Evolutionary conservation across 768 basidiomycete genomes (phyloP).

Genomic region (Russula sp.): DNA sequence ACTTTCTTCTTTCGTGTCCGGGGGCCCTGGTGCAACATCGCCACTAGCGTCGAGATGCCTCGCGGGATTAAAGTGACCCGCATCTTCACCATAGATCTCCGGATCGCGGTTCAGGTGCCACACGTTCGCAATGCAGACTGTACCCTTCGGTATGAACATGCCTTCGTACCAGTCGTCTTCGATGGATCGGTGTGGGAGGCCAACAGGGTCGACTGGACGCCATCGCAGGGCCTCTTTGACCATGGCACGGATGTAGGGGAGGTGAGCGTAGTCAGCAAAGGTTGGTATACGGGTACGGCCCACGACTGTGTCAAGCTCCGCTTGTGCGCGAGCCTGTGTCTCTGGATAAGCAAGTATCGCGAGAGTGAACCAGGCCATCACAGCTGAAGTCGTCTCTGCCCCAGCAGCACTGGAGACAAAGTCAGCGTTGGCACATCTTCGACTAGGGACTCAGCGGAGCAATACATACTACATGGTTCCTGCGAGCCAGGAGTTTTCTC

Average conservation of each 20-base stretch:
- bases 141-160: constrained; percentile 21
- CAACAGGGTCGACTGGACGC: constrained; percentile 19
- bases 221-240: constrained; percentile 20
- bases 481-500: constrained; percentile 21
- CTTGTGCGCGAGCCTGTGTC: constrained; percentile 16
- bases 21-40: constrained; percentile 13
- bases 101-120: constrained; percentile 20
- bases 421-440: neutral
- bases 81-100: constrained; percentile 20
- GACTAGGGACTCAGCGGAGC: neutral
- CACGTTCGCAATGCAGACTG: constrained; percentile 19
- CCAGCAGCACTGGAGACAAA: constrained; percentile 13
- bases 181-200: constrained; percentile 20
- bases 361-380: constrained; percentile 21
- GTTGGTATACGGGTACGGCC: constrained; percentile 18
- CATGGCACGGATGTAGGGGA: constrained; percentile 21
- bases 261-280: constrained; percentile 15
- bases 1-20: constrained; percentile 20
- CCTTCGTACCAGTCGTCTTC: constrained; percentile 22
- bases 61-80: constrained; percentile 17
- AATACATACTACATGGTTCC: constrained; percentile 23
- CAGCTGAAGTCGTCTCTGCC: constrained; percentile 18
- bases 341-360: constrained; percentile 20
- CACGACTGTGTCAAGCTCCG: constrained; percentile 19
- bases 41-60: constrained; percentile 16